Evolutionary conservation across 2,329 filamentous ascomycete species (phyloP), one percentile per base, ranked within the genome.

Genomic region (Cryphonectria carpinicola): DNA sequence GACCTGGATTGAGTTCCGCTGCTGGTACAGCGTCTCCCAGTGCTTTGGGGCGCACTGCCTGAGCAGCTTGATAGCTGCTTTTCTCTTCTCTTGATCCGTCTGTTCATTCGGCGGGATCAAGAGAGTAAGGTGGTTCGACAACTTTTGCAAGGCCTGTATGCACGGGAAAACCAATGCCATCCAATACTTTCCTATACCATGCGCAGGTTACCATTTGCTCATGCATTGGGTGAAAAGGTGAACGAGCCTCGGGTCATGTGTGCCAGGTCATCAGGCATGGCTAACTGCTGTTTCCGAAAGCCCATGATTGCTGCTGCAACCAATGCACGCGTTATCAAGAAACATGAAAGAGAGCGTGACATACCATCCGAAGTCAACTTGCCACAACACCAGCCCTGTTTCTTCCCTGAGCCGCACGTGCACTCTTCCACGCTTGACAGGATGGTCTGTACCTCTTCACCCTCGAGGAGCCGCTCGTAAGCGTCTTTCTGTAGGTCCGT

Each of bases 121-220:
- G 35, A 97, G 89, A 4, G 92, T 95, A n/a, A 98, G 85, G 78
- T 99, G 96, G 76, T 97, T 98, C 17, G 94, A 90, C 5, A 99
- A 84, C 78, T 97, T 97, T 76, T 97, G 93, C 28, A 98, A 83
- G 0, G 89, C 91, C 25, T 90, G 86, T 75, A 98, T 95, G 67
- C 90, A 89, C 3, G 96, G 95, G 75, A 99, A 99, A 1, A 98
- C 92, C 72, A 92, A 87, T 25, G 87, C 85, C 77, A 92, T 88
- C 93, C 93, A 97, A 60, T 86, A 85, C 64, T 85, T 86, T 41
- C 89, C 66, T 63, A 1, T 35, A 35, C 54, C 49, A 11, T 25
- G 35, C 17, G 25, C 19, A 41, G 14, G 35, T 67, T 14, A 58
- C 22, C 49, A 66, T 32, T 41, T 32, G 54, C 28, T 58, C 54